Conservation (phyloP, 129 eudicot genomes). For the Helianthus tuberosus region DNA sequence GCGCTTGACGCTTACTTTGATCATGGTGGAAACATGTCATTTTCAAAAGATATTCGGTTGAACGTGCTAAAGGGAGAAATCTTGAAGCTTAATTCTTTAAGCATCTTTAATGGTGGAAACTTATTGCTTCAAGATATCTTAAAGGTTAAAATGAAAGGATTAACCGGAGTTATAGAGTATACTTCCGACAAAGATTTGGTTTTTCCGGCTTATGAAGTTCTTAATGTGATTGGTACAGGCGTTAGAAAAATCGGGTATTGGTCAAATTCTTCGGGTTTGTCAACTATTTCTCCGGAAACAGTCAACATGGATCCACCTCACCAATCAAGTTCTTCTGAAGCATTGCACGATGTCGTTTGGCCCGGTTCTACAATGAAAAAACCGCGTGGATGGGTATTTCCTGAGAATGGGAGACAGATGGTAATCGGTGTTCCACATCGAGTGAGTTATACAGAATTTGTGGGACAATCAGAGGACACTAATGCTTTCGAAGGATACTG, state of each 20-base stretch:
- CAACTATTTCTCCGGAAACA: constrained; percentile 57
- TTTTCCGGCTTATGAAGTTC: constrained; percentile 68
- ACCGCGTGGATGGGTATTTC: constrained; percentile 96
- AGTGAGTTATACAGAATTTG: constrained; percentile 67
- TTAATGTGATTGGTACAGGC: constrained; percentile 80
- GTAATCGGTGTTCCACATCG: constrained; percentile 67
- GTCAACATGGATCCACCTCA: constrained; percentile 39
- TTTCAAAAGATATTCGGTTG: constrained; percentile 48
- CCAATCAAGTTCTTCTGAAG: constrained; percentile 41
- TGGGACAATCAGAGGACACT: constrained; percentile 34
- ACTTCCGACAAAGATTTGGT: constrained; percentile 44
- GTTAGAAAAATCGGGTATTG: constrained; percentile 61
- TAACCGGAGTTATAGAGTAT: constrained; percentile 61
- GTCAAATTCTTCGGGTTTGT: constrained; percentile 73
- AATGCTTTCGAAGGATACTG: constrained; percentile 59
- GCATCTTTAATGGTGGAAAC: constrained; percentile 62
- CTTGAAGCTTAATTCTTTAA: constrained; percentile 49
- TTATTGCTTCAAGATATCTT: constrained; percentile 46
- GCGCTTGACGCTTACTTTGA: constrained; percentile 62
- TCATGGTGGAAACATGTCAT: constrained; percentile 63
- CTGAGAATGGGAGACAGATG: constrained; percentile 63
- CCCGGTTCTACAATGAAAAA: constrained; percentile 64
- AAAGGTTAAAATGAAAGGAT: constrained; percentile 59
- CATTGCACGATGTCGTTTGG: constrained; percentile 55
- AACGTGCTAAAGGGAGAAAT: constrained; percentile 23